A percentile compares a stretch with the other conserved stretches of the same genome.
Conservation (phyloP, 2,329 filamentous ascomycete species). For the Calonectria pteridis region DNA sequence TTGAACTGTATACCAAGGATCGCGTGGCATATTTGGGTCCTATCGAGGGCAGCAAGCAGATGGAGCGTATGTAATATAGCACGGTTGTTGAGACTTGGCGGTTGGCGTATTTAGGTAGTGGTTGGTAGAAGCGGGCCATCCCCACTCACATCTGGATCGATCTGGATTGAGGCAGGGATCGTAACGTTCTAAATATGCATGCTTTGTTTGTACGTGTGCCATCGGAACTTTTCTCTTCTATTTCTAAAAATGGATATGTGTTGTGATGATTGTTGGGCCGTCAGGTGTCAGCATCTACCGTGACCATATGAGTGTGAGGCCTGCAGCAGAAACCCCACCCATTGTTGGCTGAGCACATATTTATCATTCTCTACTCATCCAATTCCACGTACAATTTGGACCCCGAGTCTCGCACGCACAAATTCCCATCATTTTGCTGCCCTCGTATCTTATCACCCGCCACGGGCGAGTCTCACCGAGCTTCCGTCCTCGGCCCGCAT, state of each 20-base stretch:
- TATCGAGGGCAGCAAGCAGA: constrained; percentile 62
- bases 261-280: neutral
- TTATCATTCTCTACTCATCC: neutral
- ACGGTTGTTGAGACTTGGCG: neutral
- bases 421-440: neutral
- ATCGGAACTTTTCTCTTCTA: neutral
- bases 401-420: neutral
- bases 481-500: constrained; percentile 27
- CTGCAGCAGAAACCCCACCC: neutral
- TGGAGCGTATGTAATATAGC: constrained; percentile 34
- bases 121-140: neutral
- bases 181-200: neutral
- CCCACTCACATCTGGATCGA: constrained; percentile 1
- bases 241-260: neutral
- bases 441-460: too few species aligned
- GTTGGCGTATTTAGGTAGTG: neutral
- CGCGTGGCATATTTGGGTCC: constrained; percentile 58
- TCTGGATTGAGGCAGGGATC: neutral
- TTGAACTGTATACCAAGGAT: constrained; percentile 67
- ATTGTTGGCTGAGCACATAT: neutral
- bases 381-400: too few species aligned
- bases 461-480: neutral
- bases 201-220: neutral
- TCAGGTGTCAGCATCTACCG: neutral
- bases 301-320: neutral